These are phyloP conservation scores for Xylaria telfairii DNA, from an alignment of 495 filamentous ascomycete species.

Conservation along the genomic window DNA sequence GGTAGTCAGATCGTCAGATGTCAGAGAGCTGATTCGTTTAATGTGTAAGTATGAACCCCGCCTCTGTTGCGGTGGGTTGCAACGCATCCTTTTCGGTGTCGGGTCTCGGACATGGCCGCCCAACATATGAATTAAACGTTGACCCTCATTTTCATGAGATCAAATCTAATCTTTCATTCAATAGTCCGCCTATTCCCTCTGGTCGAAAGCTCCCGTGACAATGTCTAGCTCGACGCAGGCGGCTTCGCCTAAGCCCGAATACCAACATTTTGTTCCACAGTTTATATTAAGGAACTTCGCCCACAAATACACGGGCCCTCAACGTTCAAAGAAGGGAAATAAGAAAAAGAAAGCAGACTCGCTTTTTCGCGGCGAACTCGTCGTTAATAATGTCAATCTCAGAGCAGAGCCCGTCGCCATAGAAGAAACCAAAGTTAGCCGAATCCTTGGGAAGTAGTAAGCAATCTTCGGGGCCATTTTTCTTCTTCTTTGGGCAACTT, in stretches of 20 bases:
- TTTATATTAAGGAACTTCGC: constrained; percentile 56
- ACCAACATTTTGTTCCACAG: constrained; percentile 57
- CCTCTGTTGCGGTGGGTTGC: neutral
- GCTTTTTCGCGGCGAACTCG: constrained; percentile 32
- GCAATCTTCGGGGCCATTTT: too few species aligned
- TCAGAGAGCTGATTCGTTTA: neutral
- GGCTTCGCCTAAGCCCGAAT: constrained; percentile 31
- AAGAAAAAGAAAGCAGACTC: constrained; percentile 33
- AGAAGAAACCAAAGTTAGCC: constrained; percentile 41
- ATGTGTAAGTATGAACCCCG: neutral
- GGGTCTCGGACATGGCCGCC: neutral
- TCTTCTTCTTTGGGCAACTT: too few species aligned
- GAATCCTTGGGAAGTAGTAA: constrained; percentile 47
- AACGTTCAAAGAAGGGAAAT: constrained; percentile 14
- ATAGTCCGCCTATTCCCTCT: neutral
- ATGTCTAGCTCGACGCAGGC: neutral
- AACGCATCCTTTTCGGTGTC: neutral
- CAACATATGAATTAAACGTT: neutral
- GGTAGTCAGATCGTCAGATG: neutral
- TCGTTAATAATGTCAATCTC: constrained; percentile 35
- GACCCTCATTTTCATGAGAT: neutral
- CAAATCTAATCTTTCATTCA: neutral
- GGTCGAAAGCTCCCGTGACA: neutral
- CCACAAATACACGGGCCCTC: constrained; percentile 28
- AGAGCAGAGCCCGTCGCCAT: constrained; percentile 31